Evolutionary conservation across 2,329 filamentous ascomycete species (phyloP), one percentile per base, ranked within the genome.

Genomic region (Westerdykella sp.): DNA sequence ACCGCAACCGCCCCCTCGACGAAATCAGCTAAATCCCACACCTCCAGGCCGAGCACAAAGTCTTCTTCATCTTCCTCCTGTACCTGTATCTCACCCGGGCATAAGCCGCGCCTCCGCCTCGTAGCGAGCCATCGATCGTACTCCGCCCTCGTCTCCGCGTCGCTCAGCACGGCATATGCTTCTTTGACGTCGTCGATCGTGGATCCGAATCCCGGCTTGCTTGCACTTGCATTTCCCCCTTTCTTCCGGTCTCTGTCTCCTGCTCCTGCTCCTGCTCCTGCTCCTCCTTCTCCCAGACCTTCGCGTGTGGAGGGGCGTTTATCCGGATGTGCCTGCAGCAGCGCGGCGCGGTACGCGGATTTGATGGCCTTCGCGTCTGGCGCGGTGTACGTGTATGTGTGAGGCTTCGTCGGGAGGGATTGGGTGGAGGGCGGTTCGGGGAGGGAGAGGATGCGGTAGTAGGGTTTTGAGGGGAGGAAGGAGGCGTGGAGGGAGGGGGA

Each of bases 321-420:
- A 63, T 83, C 79, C 1, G 80, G 80, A 56, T 83, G 80, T 51
- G 80, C 69, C 21, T 62, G 60, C 5, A 83, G 68, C 18, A 83
- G 67, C 6, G 78, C 75, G 38, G 68, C 71, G 45, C 75, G 75
- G 58, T 83, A 83, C 9, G 79, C 79, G 12, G 28, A 25, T 30
- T 47, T 51, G 30, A 53, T 23, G 10, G 4, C 4, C 25, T 22
- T 36, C 34, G 13, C n/a, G n/a, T 18, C 28, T 52, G 40, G 2
- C 57, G 41, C 15, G 59, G 10, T 2, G 46, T 48, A 15, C 23
- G 40, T 2, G 45, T 47, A 12, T 31, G 25, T 14, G 34, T 34
- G 11, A 39, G 5, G 30, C n/a, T 47, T 15, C 25, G n/a, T 42
- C 36, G 32, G 5, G 40, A 45, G 13, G 16, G n/a, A n/a, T n/a